Base-by-base conservation (phyloP, 2,329 filamentous ascomycete genomes). In the Plectosphaerella cucumerina region DNA sequence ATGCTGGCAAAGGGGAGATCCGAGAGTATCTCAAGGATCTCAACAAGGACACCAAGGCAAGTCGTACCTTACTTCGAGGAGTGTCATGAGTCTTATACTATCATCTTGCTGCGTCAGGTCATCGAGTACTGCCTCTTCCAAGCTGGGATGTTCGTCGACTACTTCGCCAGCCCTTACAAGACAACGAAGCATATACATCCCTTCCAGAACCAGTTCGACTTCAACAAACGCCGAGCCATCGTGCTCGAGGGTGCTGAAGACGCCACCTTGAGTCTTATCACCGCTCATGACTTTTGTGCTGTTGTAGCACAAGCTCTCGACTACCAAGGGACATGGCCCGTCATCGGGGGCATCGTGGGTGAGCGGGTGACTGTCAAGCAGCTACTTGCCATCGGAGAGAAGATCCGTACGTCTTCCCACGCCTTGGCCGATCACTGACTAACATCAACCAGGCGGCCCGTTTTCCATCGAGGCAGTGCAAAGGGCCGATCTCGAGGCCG, bases 91-190 rank as follows among this genome's bases (percentile, higher is more conserved):
- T 34, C 4, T 31, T 9, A 20, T 34, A 9, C 31, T 37, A 46
- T 15, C 52, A 17, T 46, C 14, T 23, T 3, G 22, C 8, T 26
- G n/a, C 26, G 8, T 3, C 41, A 81, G 76, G 66, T 78, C 4
- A 65, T 84, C 6, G 77, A 84, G 52, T 84, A 84, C 60, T 74
- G 66, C 1, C 64, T 82, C 0, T 82, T 84, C 56, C 77, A 82
- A 35, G 76, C 76, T 0, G 78, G 77, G 0, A 56, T 81, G 1
- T 81, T 82, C 58, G 58, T 77, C 21, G 70, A 84, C 60, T 83
- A 83, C 63, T 66, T 82, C 33, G 76, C 75, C 1, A 73, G 66
- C 47, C 80, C 81, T 0, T 60, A 76, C 50, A 66, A 71, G 41
- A 72, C 78, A 0, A 60, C 72, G 6, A 75, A 71, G 34, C 65